Conservation (phyloP, 73 alveolate species). For the Tetrahymena elliotti region DNA sequence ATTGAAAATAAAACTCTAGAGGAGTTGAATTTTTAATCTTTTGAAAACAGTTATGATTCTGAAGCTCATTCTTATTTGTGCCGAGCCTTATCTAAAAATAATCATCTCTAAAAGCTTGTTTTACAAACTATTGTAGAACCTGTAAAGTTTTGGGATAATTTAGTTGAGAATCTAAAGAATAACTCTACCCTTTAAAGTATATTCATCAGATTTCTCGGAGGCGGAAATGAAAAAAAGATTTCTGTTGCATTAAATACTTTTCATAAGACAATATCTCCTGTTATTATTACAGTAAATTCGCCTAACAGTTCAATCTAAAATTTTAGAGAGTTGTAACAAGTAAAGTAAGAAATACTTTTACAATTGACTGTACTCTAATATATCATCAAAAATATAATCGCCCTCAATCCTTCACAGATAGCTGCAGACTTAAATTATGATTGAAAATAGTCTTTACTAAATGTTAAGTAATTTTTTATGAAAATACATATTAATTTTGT, state of each 20-base stretch:
- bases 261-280: background rate
- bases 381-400: background rate
- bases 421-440: background rate
- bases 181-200: background rate
- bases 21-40: background rate
- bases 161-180: background rate
- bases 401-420: background rate
- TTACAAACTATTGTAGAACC: background rate
- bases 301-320: background rate
- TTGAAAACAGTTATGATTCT: background rate
- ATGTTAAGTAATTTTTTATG: background rate
- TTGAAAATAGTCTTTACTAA: background rate
- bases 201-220: background rate
- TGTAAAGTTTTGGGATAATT: background rate
- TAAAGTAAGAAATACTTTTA: background rate
- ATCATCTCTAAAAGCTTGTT: background rate
- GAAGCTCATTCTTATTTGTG: background rate
- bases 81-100: background rate
- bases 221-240: background rate
- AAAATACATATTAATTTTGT: too few relatives aligned
- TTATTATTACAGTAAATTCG: background rate
- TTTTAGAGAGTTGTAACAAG: background rate
- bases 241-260: background rate
- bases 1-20: background rate
- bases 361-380: background rate